A percentile compares a stretch with the other conserved stretches of the same genome.
Conservation (phyloP, 345 rosid species). For the Eutrema japonicum region DNA sequence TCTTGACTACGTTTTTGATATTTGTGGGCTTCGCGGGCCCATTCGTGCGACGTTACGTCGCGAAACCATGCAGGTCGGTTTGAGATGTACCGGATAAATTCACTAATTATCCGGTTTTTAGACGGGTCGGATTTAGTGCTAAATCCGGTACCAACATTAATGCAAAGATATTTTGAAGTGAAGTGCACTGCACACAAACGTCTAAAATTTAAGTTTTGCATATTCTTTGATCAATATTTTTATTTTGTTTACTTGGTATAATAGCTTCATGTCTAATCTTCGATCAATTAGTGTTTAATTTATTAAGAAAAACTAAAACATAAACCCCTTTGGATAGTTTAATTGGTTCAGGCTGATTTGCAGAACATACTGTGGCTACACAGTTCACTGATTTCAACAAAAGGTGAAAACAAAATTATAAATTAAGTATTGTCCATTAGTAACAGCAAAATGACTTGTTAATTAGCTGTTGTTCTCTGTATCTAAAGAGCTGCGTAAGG, state of each 20-base stretch:
- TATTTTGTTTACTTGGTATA: background rate
- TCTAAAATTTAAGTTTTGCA: background rate
- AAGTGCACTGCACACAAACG: conserved; percentile 32
- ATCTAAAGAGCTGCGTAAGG: background rate
- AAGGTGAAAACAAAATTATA: background rate
- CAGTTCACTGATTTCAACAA: conserved; percentile 9
- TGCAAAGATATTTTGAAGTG: conserved; percentile 15
- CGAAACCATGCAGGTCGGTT: no score
- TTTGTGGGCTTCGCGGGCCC: no score
- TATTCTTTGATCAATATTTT: background rate
- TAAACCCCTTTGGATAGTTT: background rate
- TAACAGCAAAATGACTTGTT: background rate
- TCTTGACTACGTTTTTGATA: no score
- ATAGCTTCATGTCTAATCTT: background rate
- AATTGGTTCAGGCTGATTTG: background rate
- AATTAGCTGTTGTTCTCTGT: conserved; percentile 23
- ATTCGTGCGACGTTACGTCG: no score
- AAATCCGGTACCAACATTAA: no score
- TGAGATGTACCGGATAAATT: no score
- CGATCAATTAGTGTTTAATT: background rate
- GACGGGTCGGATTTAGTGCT: no score
- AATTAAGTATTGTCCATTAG: conserved; percentile 20
- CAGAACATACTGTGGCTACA: background rate
- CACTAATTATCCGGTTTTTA: no score
- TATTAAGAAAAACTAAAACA: background rate